phyloP scores from a whole-genome alignment of 2,329 filamentous ascomycete genomes.

The Dactylellina leptospora region DNA sequence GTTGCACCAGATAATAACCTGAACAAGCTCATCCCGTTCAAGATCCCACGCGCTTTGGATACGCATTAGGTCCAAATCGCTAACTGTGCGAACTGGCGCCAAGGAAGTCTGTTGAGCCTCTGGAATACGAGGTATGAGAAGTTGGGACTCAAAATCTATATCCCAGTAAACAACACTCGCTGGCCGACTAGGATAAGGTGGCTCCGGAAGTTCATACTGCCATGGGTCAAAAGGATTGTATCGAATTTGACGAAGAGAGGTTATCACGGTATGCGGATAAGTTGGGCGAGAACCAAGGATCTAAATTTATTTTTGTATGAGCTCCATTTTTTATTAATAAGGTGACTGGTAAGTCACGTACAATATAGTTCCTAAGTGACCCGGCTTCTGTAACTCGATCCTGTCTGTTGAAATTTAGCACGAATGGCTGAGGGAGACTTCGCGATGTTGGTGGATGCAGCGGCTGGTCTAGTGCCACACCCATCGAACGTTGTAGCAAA shows the following conservation, averaged over 20 bases:
- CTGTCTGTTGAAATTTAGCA: conserved; percentile 37
- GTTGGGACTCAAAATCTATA: conserved; percentile 17
- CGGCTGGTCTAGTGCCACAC: background rate
- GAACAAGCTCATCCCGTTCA: conserved; percentile 36
- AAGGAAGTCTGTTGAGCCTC: background rate
- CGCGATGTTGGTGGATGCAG: background rate
- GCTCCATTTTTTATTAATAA: background rate
- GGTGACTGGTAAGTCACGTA: background rate
- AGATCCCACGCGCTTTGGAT: conserved; percentile 39
- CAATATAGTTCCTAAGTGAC: conserved; percentile 47
- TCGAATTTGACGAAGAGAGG: conserved; percentile 26
- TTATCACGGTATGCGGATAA: conserved; percentile 29
- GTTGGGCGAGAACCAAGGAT: conserved; percentile 43
- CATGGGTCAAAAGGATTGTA: conserved; percentile 34
- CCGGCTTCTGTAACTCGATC: conserved; percentile 33
- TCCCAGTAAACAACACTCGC: conserved; percentile 43
- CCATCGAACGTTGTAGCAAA: conserved; percentile 46
- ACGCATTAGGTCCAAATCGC: conserved; percentile 32
- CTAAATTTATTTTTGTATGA: conserved; percentile 1
- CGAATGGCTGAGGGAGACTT: background rate
- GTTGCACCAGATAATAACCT: conserved; percentile 30
- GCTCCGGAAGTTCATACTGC: conserved; percentile 24
- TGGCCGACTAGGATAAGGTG: conserved; percentile 24
- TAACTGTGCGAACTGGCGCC: background rate
- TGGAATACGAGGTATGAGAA: conserved; percentile 25